Evolutionary conservation across 2,329 filamentous ascomycete species (phyloP).

Genomic region (Exophiala calicioides): DNA sequence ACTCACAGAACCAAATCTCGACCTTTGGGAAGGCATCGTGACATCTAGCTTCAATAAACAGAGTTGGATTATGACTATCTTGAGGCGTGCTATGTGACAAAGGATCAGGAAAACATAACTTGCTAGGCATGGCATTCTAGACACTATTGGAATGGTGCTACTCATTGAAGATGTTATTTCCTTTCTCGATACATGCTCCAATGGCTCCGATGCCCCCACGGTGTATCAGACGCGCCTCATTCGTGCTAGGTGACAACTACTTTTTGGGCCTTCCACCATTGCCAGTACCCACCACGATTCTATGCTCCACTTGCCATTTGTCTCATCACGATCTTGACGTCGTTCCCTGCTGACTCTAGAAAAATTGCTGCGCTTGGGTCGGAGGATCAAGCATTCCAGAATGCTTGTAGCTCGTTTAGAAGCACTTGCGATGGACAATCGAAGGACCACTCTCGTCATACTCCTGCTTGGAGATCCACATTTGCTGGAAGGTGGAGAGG

Average conservation of each 20-base stretch:
- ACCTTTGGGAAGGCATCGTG: not conserved
- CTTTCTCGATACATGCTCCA: slow-evolving; percentile 24
- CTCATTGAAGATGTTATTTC: slow-evolving; percentile 26
- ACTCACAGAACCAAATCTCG: not conserved
- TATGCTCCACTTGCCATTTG: slow-evolving; percentile 25
- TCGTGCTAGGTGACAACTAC: slow-evolving; percentile 21
- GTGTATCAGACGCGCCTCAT: slow-evolving; percentile 17
- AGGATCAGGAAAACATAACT: slow-evolving; percentile 11
- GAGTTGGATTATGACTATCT: no score
- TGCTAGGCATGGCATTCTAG: slow-evolving; percentile 27
- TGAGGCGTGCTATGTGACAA: not conserved
- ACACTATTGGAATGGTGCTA: slow-evolving; percentile 26
- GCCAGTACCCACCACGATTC: slow-evolving; percentile 20
- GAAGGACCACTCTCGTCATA: slow-evolving; percentile 99
- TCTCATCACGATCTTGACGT: slow-evolving; percentile 28
- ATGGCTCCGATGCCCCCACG: slow-evolving; percentile 16
- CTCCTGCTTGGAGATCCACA: slow-evolving; percentile 99
- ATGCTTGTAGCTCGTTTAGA: slow-evolving; percentile 63
- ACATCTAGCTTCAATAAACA: no score
- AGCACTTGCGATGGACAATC: slow-evolving; percentile 99
- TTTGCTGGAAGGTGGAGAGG: slow-evolving; percentile 99
- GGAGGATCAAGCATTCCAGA: slow-evolving; percentile 19
- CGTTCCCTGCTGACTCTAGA: slow-evolving; percentile 26
- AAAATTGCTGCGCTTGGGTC: slow-evolving; percentile 22
- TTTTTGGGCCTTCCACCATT: slow-evolving; percentile 17